phyloP scores from a whole-genome alignment of 2,329 filamentous ascomycete genomes.

The Aspergillus vadensis region DNA sequence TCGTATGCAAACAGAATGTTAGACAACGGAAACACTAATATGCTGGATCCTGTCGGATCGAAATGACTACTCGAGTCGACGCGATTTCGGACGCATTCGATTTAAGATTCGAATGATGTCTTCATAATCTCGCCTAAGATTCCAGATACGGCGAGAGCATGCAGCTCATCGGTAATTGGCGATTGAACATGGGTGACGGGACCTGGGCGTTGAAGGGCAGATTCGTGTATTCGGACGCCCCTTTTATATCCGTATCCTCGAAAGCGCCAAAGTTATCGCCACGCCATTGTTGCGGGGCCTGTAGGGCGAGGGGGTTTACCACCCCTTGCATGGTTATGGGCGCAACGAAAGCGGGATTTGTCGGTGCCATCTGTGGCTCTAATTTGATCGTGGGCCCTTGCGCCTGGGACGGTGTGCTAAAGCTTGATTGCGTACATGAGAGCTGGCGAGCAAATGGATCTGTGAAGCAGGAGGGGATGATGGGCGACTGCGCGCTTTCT shows the following conservation, averaged over 20 bases:
- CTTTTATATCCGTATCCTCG: constrained; percentile 39
- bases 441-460: constrained; percentile 36
- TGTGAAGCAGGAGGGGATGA: constrained; percentile 32
- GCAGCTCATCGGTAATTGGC: constrained; percentile 38
- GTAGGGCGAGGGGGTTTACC: constrained; percentile 41
- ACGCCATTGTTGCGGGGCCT: constrained; percentile 33
- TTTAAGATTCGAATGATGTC: constrained; percentile 46
- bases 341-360: constrained; percentile 25
- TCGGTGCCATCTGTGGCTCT: constrained; percentile 26
- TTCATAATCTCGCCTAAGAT: constrained; percentile 39
- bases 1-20: constrained; percentile 22
- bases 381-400: constrained; percentile 32
- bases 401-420: constrained; percentile 38
- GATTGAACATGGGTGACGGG: constrained; percentile 39
- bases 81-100: constrained; percentile 42
- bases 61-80: constrained; percentile 31
- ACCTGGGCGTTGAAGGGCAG: constrained; percentile 38
- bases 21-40: constrained; percentile 10
- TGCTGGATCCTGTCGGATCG: neutral
- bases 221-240: constrained; percentile 31
- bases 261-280: constrained; percentile 30
- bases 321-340: constrained; percentile 37
- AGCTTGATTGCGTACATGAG: constrained; percentile 45
- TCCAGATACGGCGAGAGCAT: constrained; percentile 34
- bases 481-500: constrained; percentile 54